These are phyloP conservation scores for Eucalyptus tenuipes DNA, from an alignment of 345 rosid genomes.

Conservation along the genomic window DNA sequence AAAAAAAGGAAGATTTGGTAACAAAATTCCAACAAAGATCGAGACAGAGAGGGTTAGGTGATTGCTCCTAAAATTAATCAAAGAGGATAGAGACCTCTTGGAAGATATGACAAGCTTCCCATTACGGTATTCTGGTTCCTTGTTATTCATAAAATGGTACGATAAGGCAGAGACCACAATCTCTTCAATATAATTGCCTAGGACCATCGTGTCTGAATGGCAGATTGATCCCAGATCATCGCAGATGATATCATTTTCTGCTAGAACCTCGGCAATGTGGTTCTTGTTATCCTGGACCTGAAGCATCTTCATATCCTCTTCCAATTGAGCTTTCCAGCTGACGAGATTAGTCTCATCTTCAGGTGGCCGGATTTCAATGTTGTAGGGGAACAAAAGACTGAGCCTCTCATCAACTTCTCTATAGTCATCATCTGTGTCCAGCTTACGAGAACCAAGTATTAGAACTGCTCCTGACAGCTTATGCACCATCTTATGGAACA, in stretches of 20 bases:
- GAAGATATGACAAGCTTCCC: conserved; percentile 95
- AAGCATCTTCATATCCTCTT: conserved; percentile 77
- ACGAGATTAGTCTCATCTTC: conserved; percentile 64
- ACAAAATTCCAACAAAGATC: background rate
- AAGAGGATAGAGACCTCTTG: conserved; percentile 32
- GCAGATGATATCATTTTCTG: conserved; percentile 85
- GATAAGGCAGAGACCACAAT: conserved; percentile 81
- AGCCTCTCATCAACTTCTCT: conserved; percentile 45
- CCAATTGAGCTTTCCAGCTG: conserved; percentile 74
- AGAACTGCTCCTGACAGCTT: conserved; percentile 70
- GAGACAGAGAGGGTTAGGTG: background rate
- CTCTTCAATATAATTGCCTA: conserved; percentile 73
- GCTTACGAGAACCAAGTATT: conserved; percentile 69
- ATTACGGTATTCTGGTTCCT: conserved; percentile 81
- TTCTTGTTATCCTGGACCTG: conserved; percentile 85
- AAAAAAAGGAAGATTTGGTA: background rate
- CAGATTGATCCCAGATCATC: conserved; percentile 79
- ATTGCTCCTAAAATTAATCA: background rate
- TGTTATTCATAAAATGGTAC: conserved; percentile 61
- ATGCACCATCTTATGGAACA: conserved; percentile 52
- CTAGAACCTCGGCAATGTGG: conserved; percentile 87
- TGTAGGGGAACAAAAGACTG: conserved; percentile 57
- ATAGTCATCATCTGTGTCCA: conserved; percentile 53
- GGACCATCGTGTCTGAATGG: conserved; percentile 57
- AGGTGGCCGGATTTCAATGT: conserved; percentile 62